phyloP scores from a whole-genome alignment of 164 flowering plant species.

The grape (Vitis vinifera) region ASM3070453v1 NC_081821.1:18806501-18807000 shows the following conservation, averaged over 20 bases:
- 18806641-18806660: too few relatives aligned
- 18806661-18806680: not conserved
- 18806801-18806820: slow-evolving; percentile 52
- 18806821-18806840: slow-evolving; percentile 34
- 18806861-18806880: slow-evolving; percentile 59
- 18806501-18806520: slow-evolving; percentile 87
- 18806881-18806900: slow-evolving; percentile 42
- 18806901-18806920: too few relatives aligned
- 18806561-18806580: slow-evolving; percentile 61
- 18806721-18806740: slow-evolving; percentile 70
- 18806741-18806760: slow-evolving; percentile 53
- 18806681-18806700: slow-evolving; percentile 77
- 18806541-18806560: slow-evolving; percentile 59
- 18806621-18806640: slow-evolving; percentile 36
- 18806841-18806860: slow-evolving; percentile 61
- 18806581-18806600: slow-evolving; percentile 82
- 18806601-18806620: slow-evolving; percentile 72
- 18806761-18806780: slow-evolving; percentile 91
- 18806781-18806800: slow-evolving; percentile 49
- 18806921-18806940: too few relatives aligned
- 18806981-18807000: slow-evolving; percentile 69
- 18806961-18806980: slow-evolving; percentile 53
- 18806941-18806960: not conserved
- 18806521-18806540: slow-evolving; percentile 87
- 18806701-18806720: slow-evolving; percentile 88